Evolutionary conservation across 208 protist species (phyloP).

Genomic region (Acanthamoeba culbertsoni): DNA sequence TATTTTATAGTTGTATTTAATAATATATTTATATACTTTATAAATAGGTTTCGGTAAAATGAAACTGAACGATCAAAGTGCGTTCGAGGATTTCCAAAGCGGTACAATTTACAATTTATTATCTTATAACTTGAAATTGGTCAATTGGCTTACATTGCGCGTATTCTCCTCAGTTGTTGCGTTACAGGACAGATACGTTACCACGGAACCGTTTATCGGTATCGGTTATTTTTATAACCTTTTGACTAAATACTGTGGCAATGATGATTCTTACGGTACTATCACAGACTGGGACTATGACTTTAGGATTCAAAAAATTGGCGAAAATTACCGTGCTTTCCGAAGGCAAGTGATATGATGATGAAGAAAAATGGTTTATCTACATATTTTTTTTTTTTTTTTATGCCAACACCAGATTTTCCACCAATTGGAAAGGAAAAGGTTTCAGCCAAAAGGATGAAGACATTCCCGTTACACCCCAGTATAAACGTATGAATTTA

Average conservation of each 20-base stretch:
- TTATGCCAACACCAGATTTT: background rate
- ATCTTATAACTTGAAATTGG: background rate
- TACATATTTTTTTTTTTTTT: background rate
- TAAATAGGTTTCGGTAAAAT: background rate
- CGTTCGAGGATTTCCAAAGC: constrained; percentile 12
- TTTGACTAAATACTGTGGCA: background rate
- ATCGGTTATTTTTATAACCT: background rate
- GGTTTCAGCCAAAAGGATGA: background rate
- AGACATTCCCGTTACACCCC: background rate
- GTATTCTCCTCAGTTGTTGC: background rate
- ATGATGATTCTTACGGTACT: background rate
- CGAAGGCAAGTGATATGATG: background rate
- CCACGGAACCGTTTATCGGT: background rate
- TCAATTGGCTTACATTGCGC: background rate
- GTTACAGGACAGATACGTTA: background rate
- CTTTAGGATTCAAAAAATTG: constrained; percentile 28
- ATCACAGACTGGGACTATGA: background rate
- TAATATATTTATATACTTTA: background rate
- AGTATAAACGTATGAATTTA: background rate
- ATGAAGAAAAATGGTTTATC: no score
- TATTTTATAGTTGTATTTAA: background rate
- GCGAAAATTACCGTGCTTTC: background rate
- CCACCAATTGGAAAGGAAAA: background rate
- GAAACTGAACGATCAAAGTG: background rate
- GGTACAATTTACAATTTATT: background rate